phyloP scores from a whole-genome alignment of 2,329 filamentous ascomycete genomes.

The Truncatella angustata region DNA sequence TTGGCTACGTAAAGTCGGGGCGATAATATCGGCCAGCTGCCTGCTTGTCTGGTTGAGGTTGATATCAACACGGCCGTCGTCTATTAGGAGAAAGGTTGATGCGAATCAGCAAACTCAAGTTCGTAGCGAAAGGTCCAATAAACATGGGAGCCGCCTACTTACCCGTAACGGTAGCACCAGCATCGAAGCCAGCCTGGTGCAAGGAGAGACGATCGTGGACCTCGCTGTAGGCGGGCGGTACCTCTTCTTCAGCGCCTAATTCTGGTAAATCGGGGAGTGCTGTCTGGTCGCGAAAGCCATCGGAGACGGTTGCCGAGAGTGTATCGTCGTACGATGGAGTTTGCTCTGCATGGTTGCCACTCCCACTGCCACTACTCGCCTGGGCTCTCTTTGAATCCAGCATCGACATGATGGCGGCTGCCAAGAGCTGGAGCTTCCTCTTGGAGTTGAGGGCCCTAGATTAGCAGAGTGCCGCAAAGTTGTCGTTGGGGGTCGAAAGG shows the following conservation, averaged over 20 bases:
- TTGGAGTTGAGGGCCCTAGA: not conserved
- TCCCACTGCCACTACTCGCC: constrained; percentile 1
- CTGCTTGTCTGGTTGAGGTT: constrained; percentile 71
- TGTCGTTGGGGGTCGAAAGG: not conserved
- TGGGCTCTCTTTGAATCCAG: constrained; percentile 7
- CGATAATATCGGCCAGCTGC: constrained; percentile 65
- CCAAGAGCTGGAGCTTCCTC: not conserved
- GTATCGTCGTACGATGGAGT: not conserved
- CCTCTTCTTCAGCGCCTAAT: constrained; percentile 38
- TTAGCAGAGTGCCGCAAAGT: not conserved
- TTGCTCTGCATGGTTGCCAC: not conserved
- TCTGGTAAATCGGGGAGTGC: constrained; percentile 32
- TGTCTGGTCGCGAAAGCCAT: constrained; percentile 6
- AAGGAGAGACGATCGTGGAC: constrained; percentile 55
- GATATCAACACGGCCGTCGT: constrained; percentile 77
- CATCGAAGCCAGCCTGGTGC: constrained; percentile 61
- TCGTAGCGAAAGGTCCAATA: not conserved
- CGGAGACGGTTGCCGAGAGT: not conserved
- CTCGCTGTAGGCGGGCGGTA: constrained; percentile 60
- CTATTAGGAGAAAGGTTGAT: constrained; percentile 33
- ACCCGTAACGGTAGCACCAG: constrained; percentile 59
- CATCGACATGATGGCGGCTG: constrained; percentile 8
- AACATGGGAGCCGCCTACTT: constrained; percentile 11
- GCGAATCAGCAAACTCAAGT: constrained; percentile 2
- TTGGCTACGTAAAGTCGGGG: constrained; percentile 60